Base-by-base conservation (phyloP, 2,329 filamentous ascomycete genomes). In the Dryadomyces sulphureus region DNA sequence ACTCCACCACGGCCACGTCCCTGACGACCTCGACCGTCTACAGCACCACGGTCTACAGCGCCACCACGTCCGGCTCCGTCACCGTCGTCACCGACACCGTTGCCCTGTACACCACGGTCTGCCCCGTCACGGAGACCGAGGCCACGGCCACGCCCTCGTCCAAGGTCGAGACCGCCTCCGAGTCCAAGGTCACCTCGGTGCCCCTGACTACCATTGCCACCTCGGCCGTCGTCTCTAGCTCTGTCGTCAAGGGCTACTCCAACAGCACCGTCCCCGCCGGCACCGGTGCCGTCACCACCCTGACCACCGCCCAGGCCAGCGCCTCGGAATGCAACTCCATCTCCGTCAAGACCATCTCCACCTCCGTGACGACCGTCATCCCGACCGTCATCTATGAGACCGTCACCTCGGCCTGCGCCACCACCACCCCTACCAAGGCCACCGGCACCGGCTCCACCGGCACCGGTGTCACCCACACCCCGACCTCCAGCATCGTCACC, bases 41-140 rank as follows among this genome's bases (percentile, higher is more conserved):
- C 68, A 61, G 66, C 61, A 78, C 75, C 57, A 64, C 70, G 60
- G 62, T 74, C 57, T 63, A 73, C 55, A 80, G 76, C 63, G 65
- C 80, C 70, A 79, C 73, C 59, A 69, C 69, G 47, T 66, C 62
- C 50, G 53, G 58, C 53, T 62, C 61, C 49, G 67, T 62, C 55
- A 54, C 54, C 45, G 58, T 64, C 50, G 54, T 59, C 52, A 64
- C 62, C 52, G 56, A 63, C 52, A 62, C 59, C 54, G 54, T 64
- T 48, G 53, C 64, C 45, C 58, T 69, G 48, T 56, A 65, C 52
- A 70, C 69, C 56, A 72, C 72, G 50, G 60, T 65, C 52, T 62
- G 60, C 62, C 62, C 58, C 44, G 53, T 60, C 45, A 48, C 53
- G 41, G 32, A 49, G 48, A 48, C 47, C 40, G 27, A 21, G 48